Evolutionary conservation across 768 basidiomycete genomes (phyloP).

Genomic region (Calocera viscosa): DNA sequence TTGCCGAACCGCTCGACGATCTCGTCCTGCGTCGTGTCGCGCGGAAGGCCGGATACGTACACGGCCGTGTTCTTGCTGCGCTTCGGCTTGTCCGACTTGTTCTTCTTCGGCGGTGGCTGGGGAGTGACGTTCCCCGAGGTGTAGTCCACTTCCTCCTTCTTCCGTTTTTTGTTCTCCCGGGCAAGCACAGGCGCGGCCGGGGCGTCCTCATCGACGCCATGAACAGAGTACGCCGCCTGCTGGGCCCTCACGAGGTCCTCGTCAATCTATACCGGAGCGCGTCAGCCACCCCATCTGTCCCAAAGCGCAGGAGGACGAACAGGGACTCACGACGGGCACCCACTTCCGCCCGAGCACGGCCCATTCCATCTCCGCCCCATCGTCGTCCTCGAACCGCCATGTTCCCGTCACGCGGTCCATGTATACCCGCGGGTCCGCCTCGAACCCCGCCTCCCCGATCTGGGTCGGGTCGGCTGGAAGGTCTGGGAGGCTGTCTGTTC

Average conservation of each 20-base stretch:
- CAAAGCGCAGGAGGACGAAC: conserved; percentile 1
- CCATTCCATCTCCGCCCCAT: conserved; percentile 85
- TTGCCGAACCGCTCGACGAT: conserved; percentile 76
- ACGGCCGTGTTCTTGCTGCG: conserved; percentile 88
- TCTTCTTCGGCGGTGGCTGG: conserved; percentile 51
- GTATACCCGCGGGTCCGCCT: conserved; percentile 69
- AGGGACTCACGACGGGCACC: conserved; percentile 63
- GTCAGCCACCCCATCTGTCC: neutral
- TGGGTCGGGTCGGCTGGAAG: neutral
- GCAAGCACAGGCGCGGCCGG: conserved; percentile 73
- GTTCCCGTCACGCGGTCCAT: conserved; percentile 61
- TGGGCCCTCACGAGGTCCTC: conserved; percentile 78
- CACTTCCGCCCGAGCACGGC: conserved; percentile 62
- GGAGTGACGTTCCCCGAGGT: conserved; percentile 42
- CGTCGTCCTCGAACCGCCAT: conserved; percentile 83
- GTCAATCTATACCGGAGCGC: conserved; percentile 47
- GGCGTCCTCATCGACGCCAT: conserved; percentile 84
- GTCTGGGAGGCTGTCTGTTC: neutral
- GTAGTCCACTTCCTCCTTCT: conserved; percentile 64
- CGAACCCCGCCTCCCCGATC: conserved; percentile 47
- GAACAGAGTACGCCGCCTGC: conserved; percentile 87
- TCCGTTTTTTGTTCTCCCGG: conserved; percentile 40
- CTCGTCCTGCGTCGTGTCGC: conserved; percentile 59
- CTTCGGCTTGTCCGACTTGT: conserved; percentile 33
- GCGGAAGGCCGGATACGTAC: conserved; percentile 74